Base-by-base conservation (phyloP, 73 alveolate genomes). In the Tetrahymena elliotti region DNA sequence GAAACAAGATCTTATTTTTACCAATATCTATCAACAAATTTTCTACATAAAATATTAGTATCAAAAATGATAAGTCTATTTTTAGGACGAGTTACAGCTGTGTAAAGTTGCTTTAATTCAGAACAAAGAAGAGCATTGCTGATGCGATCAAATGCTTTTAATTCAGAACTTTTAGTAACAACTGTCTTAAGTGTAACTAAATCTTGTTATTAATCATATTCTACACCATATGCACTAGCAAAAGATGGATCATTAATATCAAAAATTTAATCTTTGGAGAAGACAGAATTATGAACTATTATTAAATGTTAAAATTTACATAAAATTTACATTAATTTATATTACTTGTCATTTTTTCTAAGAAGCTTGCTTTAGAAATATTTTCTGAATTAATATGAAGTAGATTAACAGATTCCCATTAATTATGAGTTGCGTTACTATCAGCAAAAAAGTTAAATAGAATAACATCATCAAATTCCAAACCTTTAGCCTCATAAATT, bases 381-480 rank as follows among this genome's bases (percentile, higher is more conserved):
- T 18, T 68, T 68, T 68, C 88, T 24, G 13, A 27, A 16, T 68
- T 68, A 68, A 68, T 68, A 10, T 68, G 16, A 31, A 68, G n/a
- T 68, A 68, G n/a, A 31, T 10, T 68, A 3, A 68, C 88, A 3
- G 88, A n/a, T 16, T 68, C 88, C 88, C 88, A 68, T 10, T 68
- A 68, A 24, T 68, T 68, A 10, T 68, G 34, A n/a, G 88, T 3
- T 4, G 88, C 88, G 13, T 16, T 31, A 31, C 88, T 68, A 93
- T 96, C 97, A 35, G 94, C 83, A 93, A 97, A 97, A 96, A 97
- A 95, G 93, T 97, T 97, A 93, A 92, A 95, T 5, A 97, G 95
- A 38, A 97, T 97, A 27, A 97, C 98, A 94, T 97, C 98, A 40
- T 97, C 99, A 83, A 96, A 96, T 53, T 97, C 98, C 6, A 97